These are phyloP conservation scores for Alternaria alternata DNA, from an alignment of 2,329 filamentous ascomycete genomes.

Conservation along the genomic window DNA sequence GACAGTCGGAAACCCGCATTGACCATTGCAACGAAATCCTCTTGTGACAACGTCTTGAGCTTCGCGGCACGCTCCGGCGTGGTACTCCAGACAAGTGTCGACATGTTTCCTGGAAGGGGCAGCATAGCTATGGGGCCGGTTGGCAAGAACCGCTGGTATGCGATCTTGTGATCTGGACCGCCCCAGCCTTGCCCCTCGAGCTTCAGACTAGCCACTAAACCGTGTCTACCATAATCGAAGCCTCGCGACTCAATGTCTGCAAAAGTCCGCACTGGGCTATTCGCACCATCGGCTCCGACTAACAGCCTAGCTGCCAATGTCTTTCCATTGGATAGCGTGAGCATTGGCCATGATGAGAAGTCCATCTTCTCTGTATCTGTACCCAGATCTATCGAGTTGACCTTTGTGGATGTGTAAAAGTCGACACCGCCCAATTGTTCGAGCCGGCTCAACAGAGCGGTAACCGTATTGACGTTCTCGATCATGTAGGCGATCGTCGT, in stretches of 20 bases:
- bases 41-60: slow-evolving; percentile 75
- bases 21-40: slow-evolving; percentile 84
- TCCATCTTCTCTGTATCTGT: slow-evolving; percentile 72
- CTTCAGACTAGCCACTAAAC: slow-evolving; percentile 87
- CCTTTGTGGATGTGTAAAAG: slow-evolving; percentile 77
- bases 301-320: slow-evolving; percentile 81
- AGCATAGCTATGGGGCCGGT: slow-evolving; percentile 91
- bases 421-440: slow-evolving; percentile 72
- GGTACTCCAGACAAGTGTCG: slow-evolving; percentile 94
- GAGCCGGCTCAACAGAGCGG: slow-evolving; percentile 76
- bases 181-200: slow-evolving; percentile 64
- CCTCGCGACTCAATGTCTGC: slow-evolving; percentile 85
- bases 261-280: slow-evolving; percentile 90
- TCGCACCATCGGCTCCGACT: slow-evolving; percentile 92
- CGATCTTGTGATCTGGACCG: slow-evolving; percentile 66
- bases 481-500: slow-evolving; percentile 92
- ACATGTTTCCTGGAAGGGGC: slow-evolving; percentile 81
- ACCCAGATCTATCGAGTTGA: slow-evolving; percentile 82
- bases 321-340: slow-evolving; percentile 74
- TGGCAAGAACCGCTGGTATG: slow-evolving; percentile 94
- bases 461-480: slow-evolving; percentile 90
- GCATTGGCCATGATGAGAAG: slow-evolving; percentile 85
- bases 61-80: slow-evolving; percentile 79
- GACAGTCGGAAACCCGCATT: slow-evolving; percentile 91
- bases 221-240: slow-evolving; percentile 93